Conservation (phyloP, 805 yeast species). For the Wickerhamomyces hampshirensis region DNA sequence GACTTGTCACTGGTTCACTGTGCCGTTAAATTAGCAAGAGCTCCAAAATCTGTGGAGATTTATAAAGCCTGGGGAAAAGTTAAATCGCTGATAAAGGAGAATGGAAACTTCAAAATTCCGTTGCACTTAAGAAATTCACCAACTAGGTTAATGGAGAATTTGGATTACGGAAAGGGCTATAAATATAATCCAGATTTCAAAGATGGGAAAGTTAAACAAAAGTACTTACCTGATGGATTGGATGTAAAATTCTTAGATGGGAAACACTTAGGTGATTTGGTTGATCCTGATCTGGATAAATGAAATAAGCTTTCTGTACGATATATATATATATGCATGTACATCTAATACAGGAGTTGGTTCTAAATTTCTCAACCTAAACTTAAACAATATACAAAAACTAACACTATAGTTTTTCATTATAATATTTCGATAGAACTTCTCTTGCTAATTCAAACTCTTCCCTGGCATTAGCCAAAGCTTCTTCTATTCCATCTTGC, state of each 20-base stretch:
- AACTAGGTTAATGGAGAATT: conserved; percentile 79
- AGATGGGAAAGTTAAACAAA: conserved; percentile 71
- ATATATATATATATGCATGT: not conserved
- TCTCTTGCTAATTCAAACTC: conserved; percentile 47
- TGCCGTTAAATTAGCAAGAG: conserved; percentile 82
- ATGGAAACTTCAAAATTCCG: conserved; percentile 56
- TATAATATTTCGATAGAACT: conserved; percentile 50
- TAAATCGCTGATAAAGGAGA: conserved; percentile 50
- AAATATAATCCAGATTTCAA: conserved; percentile 82
- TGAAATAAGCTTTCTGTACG: not conserved
- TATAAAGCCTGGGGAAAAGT: conserved; percentile 75
- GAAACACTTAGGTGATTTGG: conserved; percentile 47
- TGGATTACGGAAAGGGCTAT: conserved; percentile 81
- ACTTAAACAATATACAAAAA: not conserved
- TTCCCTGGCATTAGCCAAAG: conserved; percentile 45
- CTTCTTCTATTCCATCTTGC: conserved; percentile 43
- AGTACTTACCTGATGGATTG: conserved; percentile 65
- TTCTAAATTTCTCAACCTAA: too few relatives aligned
- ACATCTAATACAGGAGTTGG: not conserved
- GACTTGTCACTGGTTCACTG: conserved; percentile 88
- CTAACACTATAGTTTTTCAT: conserved; percentile 22
- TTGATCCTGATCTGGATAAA: conserved; percentile 34
- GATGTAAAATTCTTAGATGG: conserved; percentile 48
- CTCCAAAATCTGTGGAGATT: conserved; percentile 81
- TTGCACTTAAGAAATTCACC: conserved; percentile 93